Base-by-base conservation (phyloP, 2,329 filamentous ascomycete species). In the Colletotrichum brevisporum region DNA sequence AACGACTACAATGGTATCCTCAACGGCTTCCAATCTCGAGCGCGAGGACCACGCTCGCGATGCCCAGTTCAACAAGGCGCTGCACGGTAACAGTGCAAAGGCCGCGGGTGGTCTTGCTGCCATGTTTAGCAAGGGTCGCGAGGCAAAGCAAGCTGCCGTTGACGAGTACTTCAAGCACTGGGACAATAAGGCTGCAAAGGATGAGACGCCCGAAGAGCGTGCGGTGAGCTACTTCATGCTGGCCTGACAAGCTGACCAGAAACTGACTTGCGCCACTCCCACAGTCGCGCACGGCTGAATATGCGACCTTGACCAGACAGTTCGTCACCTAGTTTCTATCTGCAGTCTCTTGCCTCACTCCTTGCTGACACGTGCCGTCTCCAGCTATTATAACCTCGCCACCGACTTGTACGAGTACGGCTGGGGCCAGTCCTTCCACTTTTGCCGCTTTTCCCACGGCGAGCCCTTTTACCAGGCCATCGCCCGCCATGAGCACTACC, bases 361-460 rank as follows among this genome's bases (percentile, higher is more conserved):
- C 4, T 36, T 3, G 24, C 64, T 72, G 47, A 70, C 65, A 70
- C 56, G 18, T 21, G n/a, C 18, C 15, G 8, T 26, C 21, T 9
- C 74, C 75, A 94, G 91, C 79, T 97, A 97, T 85, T 97, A 97
- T 85, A 96, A 97, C 82, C 89, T 97, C 45, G 94, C 93, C 6
- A 97, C 94, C 71, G 94, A 97, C 77, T 82, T 97, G 55, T 97
- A 97, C 85, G 95, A 98, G 85, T 95, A 97, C 76, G 95, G 94
- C 76, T 98, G 95, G 95, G 92, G 92, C 70, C 90, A 93, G 76
- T 94, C 90, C 68, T 98, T 98, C 88, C 95, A 98, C 83, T 98
- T 98, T 88, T 97, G 93, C 84, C 93, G 95, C 63, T 98, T 95
- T 82, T 92, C 93, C 65, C 86, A 91, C 74, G 92, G 92, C 76